Percentiles rank a stretch among this genome's conserved stretches.
phyloP scores from a whole-genome alignment of 495 filamentous ascomycete genomes.

The Penicillium arizonense region DNA sequence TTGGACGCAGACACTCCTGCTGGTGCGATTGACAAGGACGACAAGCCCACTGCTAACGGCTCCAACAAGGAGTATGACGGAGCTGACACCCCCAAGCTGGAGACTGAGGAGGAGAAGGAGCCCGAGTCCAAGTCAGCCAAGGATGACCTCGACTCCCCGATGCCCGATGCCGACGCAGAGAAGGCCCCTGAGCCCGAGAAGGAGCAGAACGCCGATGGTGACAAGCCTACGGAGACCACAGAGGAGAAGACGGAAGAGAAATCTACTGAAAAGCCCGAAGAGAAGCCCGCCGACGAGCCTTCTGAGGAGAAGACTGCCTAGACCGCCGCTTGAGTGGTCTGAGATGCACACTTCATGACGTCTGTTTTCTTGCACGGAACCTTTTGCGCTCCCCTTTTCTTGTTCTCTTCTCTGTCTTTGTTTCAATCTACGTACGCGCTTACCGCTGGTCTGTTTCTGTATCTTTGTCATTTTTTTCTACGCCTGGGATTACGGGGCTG shows the following conservation, averaged over 20 bases:
- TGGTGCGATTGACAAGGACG: slow-evolving; percentile 41
- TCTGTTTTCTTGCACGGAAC: slow-evolving; percentile 1
- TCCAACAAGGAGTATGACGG: slow-evolving; percentile 47
- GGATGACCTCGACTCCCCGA: slow-evolving; percentile 42
- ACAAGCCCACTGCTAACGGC: slow-evolving; percentile 49
- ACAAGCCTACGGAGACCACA: slow-evolving; percentile 3
- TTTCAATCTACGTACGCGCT: slow-evolving; percentile 2
- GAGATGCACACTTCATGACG: not conserved
- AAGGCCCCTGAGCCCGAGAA: slow-evolving; percentile 11
- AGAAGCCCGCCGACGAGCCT: slow-evolving; percentile 23
- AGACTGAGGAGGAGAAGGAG: slow-evolving; percentile 48
- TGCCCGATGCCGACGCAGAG: slow-evolving; percentile 32
- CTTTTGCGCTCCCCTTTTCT: slow-evolving; percentile 2
- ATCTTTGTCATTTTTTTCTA: slow-evolving; percentile 7
- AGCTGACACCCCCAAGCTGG: slow-evolving; percentile 39
- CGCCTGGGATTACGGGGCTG: slow-evolving; percentile 10
- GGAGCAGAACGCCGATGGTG: slow-evolving; percentile 11
- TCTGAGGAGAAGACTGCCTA: slow-evolving; percentile 17
- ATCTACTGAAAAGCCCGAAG: slow-evolving; percentile 21
- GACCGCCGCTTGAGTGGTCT: slow-evolving; percentile 15
- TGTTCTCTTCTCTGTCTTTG: slow-evolving; percentile 3
- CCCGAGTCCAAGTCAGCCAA: slow-evolving; percentile 34
- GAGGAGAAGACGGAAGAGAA: slow-evolving; percentile 21
- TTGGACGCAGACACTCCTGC: slow-evolving; percentile 57
- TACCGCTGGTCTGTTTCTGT: not conserved